phyloP scores from a whole-genome alignment of 116 monocot genomes.

The Papilionanthe hybrid region DNA sequence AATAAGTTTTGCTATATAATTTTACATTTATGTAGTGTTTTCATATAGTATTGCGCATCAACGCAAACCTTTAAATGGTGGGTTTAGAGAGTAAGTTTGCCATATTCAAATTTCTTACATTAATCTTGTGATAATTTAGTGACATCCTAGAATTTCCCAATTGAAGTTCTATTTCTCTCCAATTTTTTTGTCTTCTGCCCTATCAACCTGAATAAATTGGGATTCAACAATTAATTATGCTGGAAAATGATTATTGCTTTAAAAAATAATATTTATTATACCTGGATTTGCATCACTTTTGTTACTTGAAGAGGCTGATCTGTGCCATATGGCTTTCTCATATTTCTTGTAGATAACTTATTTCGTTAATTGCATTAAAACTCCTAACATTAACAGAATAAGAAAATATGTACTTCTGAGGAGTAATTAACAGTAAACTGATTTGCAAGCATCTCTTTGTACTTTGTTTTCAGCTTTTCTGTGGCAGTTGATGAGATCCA shows the following conservation, averaged over 20 bases:
- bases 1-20: no score
- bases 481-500: constrained; percentile 63
- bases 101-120: no score
- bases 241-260: neutral
- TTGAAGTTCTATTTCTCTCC: no score
- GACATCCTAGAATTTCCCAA: no score
- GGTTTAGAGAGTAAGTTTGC: no score
- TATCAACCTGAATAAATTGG: no score
- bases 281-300: neutral
- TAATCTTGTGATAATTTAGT: no score
- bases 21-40: no score
- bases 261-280: neutral
- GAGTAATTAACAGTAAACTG: constrained; percentile 6
- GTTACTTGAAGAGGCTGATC: neutral
- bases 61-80: no score
- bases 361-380: neutral
- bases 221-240: neutral
- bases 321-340: neutral
- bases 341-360: neutral
- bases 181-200: no score
- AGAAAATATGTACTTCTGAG: neutral
- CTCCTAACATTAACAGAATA: neutral
- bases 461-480: constrained; percentile 32
- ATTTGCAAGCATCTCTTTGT: neutral
- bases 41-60: no score